A percentile compares a stretch with the other conserved stretches of the same genome.
phyloP scores from a whole-genome alignment of 179 eudicot genomes.

The Silene vulgaris region DNA sequence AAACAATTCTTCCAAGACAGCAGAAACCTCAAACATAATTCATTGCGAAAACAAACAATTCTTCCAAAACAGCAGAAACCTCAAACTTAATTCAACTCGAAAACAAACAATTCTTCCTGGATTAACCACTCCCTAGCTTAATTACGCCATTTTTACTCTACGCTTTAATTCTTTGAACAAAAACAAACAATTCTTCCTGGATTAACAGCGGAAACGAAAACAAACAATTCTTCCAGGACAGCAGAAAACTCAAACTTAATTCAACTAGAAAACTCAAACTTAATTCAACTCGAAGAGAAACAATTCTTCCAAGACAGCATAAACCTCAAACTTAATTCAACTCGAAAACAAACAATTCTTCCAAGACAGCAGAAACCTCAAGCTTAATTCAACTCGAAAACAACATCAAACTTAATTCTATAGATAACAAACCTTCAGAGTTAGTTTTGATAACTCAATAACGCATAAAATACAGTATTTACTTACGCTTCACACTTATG shows the following conservation, averaged over 20 bases:
- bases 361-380: not conserved
- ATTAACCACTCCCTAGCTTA: not conserved
- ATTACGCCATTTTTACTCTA: not conserved
- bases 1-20: not conserved
- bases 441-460: not conserved
- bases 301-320: not conserved
- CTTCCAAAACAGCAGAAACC: too few relatives aligned
- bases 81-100: not conserved
- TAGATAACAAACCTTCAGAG: not conserved
- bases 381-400: not conserved
- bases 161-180: too few relatives aligned
- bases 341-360: not conserved
- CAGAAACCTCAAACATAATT: not conserved
- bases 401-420: not conserved
- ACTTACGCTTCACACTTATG: not conserved
- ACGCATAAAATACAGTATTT: not conserved
- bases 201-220: not conserved
- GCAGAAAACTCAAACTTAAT: too few relatives aligned
- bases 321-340: not conserved
- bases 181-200: not conserved
- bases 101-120: too few relatives aligned
- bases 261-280: too few relatives aligned
- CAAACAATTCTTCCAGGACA: not conserved
- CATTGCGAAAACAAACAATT: not conserved
- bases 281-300: not conserved